phyloP scores from a whole-genome alignment of 768 basidiomycete genomes.

The Psilocybe cubensis region DNA sequence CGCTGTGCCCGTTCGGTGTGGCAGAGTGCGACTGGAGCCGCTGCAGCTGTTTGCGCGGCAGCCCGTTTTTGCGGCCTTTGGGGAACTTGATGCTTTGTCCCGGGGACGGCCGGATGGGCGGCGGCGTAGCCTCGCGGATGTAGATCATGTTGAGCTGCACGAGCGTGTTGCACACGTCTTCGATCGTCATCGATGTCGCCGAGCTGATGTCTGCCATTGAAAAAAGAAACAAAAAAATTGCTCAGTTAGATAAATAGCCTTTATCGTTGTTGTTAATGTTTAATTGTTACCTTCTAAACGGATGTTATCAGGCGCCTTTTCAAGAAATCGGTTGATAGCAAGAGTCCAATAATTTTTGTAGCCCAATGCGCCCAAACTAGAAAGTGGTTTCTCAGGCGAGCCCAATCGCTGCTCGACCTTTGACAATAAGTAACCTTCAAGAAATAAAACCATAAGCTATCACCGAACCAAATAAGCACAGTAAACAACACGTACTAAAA shows the following conservation, averaged over 20 bases:
- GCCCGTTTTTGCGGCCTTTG: slow-evolving; percentile 67
- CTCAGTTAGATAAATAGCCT: too few species aligned
- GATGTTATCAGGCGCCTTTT: slow-evolving; percentile 59
- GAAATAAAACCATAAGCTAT: slow-evolving; percentile 8
- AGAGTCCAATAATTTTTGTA: slow-evolving; percentile 96
- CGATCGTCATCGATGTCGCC: slow-evolving; percentile 88
- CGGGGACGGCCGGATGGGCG: slow-evolving; percentile 65
- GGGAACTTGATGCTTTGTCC: slow-evolving; percentile 79
- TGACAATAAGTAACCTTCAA: slow-evolving; percentile 88
- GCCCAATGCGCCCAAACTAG: slow-evolving; percentile 89
- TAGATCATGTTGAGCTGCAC: slow-evolving; percentile 76
- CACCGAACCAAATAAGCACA: not conserved
- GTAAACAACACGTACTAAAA: slow-evolving; percentile 74
- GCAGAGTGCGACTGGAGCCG: slow-evolving; percentile 61
- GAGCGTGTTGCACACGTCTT: slow-evolving; percentile 83
- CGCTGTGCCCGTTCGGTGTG: too few species aligned
- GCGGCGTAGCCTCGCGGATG: slow-evolving; percentile 50
- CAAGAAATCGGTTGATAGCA: slow-evolving; percentile 78
- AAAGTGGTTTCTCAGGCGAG: slow-evolving; percentile 96
- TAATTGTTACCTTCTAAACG: slow-evolving; percentile 85
- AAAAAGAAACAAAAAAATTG: too few species aligned
- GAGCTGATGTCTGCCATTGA: slow-evolving; percentile 69
- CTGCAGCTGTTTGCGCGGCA: slow-evolving; percentile 67
- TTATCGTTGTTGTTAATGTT: too few species aligned
- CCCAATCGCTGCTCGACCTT: slow-evolving; percentile 92